Conservation (phyloP, 306 rosid genomes). For the Spatholobus suberectus region DNA sequence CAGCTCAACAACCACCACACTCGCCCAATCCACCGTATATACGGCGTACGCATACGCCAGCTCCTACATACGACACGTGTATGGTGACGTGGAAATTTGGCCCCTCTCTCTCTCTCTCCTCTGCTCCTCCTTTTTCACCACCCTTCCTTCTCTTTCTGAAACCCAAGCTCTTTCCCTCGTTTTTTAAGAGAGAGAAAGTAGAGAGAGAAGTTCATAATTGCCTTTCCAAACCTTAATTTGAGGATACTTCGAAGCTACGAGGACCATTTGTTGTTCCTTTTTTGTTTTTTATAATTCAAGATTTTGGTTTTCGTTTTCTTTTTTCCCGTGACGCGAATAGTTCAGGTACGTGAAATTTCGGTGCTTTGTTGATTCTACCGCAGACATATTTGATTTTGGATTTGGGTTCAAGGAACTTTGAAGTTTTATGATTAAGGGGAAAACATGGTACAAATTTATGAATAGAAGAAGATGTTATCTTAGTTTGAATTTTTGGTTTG, state of each 20-base stretch:
- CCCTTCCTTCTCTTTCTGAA: constrained; percentile 34
- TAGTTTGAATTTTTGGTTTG: constrained; percentile 32
- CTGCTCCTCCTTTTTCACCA: constrained; percentile 41
- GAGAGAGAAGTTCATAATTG: constrained; percentile 40
- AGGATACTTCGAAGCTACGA: constrained; percentile 35
- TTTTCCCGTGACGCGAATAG: constrained; percentile 2
- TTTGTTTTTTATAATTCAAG: background rate
- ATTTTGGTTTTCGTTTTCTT: background rate
- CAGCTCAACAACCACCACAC: constrained; percentile 74
- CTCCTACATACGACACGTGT: constrained; percentile 74
- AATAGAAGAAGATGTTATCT: background rate
- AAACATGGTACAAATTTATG: background rate
- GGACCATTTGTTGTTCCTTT: background rate
- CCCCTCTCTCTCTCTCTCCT: constrained; percentile 52
- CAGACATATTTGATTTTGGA: constrained; percentile 26
- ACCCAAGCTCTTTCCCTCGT: constrained; percentile 44
- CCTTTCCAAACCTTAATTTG: constrained; percentile 26
- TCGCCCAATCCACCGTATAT: constrained; percentile 38
- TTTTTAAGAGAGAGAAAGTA: constrained; percentile 59
- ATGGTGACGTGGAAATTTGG: constrained; percentile 77
- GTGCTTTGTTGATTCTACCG: constrained; percentile 8
- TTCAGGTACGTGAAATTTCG: constrained; percentile 61
- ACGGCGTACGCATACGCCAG: constrained; percentile 51
- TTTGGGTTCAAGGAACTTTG: constrained; percentile 12
- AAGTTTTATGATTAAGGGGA: constrained; percentile 16